Conservation (phyloP, 2,329 filamentous ascomycete species). For the Amauroascus niger region DNA sequence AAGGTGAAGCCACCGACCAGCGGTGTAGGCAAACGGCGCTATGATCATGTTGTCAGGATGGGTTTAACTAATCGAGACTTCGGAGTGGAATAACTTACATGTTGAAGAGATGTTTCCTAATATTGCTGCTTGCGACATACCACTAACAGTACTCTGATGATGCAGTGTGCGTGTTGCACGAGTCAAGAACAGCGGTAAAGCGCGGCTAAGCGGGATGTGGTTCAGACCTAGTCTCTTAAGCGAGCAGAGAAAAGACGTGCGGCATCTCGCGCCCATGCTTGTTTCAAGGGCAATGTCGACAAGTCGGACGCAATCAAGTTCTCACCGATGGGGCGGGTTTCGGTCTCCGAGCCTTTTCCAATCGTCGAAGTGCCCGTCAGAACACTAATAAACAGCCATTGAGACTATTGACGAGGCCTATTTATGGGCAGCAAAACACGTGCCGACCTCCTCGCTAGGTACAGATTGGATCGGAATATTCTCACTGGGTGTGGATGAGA, state of each 20-base stretch:
- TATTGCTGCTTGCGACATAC: constrained; percentile 4
- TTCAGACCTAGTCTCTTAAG: constrained; percentile 7
- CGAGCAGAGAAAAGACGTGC: neutral
- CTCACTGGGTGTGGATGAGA: too few species aligned
- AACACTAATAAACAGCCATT: too few species aligned
- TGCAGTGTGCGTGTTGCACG: neutral
- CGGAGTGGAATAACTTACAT: constrained; percentile 13
- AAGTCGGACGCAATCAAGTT: neutral
- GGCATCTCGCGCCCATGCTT: constrained; percentile 10
- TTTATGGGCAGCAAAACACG: too few species aligned
- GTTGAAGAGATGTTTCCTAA: constrained; percentile 3
- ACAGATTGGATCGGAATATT: too few species aligned
- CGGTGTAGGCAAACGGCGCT: constrained; percentile 26
- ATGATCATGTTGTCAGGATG: constrained; percentile 11
- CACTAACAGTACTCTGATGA: constrained; percentile 3
- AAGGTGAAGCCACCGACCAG: constrained; percentile 31
- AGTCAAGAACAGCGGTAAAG: neutral
- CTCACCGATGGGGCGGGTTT: too few species aligned
- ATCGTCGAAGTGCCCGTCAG: too few species aligned
- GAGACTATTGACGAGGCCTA: too few species aligned
- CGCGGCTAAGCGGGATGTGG: neutral
- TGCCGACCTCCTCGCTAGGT: too few species aligned
- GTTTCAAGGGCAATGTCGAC: constrained; percentile 6
- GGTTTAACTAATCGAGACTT: neutral
- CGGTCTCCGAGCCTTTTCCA: too few species aligned